Evolutionary conservation across 768 basidiomycete genomes (phyloP).

Genomic region (Lactifluus piperatus): DNA sequence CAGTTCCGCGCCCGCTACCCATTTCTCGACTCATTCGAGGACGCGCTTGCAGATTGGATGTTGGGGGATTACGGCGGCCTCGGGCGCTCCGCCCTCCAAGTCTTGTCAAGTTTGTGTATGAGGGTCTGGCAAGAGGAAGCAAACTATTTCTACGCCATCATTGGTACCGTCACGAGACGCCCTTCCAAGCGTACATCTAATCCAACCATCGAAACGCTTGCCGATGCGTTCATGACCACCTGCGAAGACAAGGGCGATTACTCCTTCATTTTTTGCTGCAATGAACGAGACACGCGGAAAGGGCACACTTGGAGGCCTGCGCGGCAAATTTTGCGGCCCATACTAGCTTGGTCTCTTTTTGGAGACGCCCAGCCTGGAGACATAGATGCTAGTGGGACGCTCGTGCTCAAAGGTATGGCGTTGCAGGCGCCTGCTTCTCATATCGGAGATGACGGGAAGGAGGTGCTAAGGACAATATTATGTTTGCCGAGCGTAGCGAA

Average conservation of each 20-base stretch:
- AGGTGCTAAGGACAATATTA: not conserved
- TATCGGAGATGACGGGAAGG: not conserved
- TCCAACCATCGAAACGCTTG: conserved; percentile 15
- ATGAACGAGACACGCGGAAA: not conserved
- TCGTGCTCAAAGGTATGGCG: not conserved
- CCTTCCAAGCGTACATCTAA: conserved; percentile 12
- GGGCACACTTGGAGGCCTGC: not conserved
- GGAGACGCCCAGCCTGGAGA: not conserved
- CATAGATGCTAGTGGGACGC: not conserved
- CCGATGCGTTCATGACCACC: conserved; percentile 18
- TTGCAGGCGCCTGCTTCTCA: not conserved
- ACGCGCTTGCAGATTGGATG: conserved; percentile 15
- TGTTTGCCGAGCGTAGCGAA: not conserved
- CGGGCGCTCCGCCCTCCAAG: conserved; percentile 17
- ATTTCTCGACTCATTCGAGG: conserved; percentile 18
- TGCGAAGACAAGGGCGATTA: conserved; percentile 22
- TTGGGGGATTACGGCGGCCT: conserved; percentile 3
- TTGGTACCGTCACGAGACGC: conserved; percentile 16
- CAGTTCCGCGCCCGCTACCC: conserved; percentile 6
- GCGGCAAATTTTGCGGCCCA: not conserved
- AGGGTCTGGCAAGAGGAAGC: conserved; percentile 1
- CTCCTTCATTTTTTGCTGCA: conserved; percentile 20
- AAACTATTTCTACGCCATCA: conserved; percentile 22
- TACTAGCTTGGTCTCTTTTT: not conserved
- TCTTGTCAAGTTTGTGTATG: conserved; percentile 13